Evolutionary conservation across 495 filamentous ascomycete genomes (phyloP).

Genomic region (Neurospora discreta): DNA sequence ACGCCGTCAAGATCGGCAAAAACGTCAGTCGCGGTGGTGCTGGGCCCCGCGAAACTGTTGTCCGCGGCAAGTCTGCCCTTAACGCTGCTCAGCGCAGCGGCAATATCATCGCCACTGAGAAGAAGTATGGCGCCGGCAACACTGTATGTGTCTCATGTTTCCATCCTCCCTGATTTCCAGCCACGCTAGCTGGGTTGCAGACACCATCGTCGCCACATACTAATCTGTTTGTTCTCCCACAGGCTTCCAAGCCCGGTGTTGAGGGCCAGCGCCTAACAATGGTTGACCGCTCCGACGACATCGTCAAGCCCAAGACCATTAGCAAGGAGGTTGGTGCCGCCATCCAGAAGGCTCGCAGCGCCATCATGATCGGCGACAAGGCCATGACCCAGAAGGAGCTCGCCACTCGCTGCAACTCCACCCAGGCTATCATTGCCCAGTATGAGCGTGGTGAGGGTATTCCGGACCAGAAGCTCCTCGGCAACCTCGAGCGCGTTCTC

Average conservation of each 20-base stretch:
- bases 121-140: slow-evolving; percentile 75
- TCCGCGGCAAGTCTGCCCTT: slow-evolving; percentile 73
- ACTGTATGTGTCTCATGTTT: slow-evolving; percentile 45
- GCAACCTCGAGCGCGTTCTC: slow-evolving; percentile 70
- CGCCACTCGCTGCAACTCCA: slow-evolving; percentile 87
- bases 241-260: slow-evolving; percentile 47
- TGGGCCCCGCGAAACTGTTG: slow-evolving; percentile 66
- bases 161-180: background rate
- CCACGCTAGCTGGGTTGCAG: background rate
- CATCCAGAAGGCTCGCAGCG: slow-evolving; percentile 61
- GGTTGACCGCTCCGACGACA: slow-evolving; percentile 95
- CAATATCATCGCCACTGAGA: slow-evolving; percentile 71
- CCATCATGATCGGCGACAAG: slow-evolving; percentile 55
- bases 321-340: slow-evolving; percentile 68
- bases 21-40: slow-evolving; percentile 55
- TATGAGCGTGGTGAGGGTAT: slow-evolving; percentile 74
- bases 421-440: slow-evolving; percentile 63
- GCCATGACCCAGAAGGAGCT: slow-evolving; percentile 91
- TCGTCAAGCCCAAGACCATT: slow-evolving; percentile 89
- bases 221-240: slow-evolving; percentile 5
- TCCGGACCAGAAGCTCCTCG: slow-evolving; percentile 77
- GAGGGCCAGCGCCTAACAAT: slow-evolving; percentile 97
- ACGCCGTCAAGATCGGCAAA: slow-evolving; percentile 84
- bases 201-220: background rate
- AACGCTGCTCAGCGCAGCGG: slow-evolving; percentile 85